Percentiles rank a stretch among this genome's conserved stretches.
Evolutionary conservation across 768 basidiomycete genomes (phyloP).

Genomic region (Dioszegia crocea): DNA sequence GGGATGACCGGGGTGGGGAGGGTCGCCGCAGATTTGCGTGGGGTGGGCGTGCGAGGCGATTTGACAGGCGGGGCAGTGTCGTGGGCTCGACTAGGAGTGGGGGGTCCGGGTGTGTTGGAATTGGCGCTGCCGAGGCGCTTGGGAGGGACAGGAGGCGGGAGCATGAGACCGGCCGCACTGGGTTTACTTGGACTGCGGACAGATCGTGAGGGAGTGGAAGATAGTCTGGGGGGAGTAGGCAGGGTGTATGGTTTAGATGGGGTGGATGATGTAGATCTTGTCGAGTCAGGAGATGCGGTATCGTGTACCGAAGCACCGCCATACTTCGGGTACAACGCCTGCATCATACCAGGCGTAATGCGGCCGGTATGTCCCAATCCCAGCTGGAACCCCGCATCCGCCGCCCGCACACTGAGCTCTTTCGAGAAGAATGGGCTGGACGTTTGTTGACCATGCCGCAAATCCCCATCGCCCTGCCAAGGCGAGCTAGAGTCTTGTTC

Average conservation of each 20-base stretch:
- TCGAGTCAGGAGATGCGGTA: not conserved
- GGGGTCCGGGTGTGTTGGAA: conserved; percentile 7
- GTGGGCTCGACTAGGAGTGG: conserved; percentile 1
- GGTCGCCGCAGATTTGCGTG: not conserved
- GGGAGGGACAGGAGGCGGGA: conserved; percentile 30
- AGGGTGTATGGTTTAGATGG: conserved; percentile 3
- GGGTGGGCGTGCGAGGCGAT: not conserved
- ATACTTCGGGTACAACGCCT: conserved; percentile 12
- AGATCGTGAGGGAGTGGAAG: not conserved
- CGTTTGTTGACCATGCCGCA: not conserved
- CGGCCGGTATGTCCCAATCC: conserved; percentile 32
- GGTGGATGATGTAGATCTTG: not conserved
- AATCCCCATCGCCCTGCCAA: not conserved
- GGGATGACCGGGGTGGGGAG: not conserved
- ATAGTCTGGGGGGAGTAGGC: conserved; percentile 18
- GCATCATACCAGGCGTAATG: conserved; percentile 18
- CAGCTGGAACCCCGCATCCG: conserved; percentile 25
- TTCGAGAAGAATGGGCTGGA: conserved; percentile 16
- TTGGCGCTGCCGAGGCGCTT: conserved; percentile 1
- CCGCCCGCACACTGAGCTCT: conserved; percentile 25
- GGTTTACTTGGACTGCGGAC: not conserved
- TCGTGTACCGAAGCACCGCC: not conserved
- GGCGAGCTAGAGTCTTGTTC: conserved; percentile 3
- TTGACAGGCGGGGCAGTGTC: not conserved
- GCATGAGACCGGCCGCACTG: conserved; percentile 19